phyloP scores from a whole-genome alignment of 2,329 filamentous ascomycete species.

The Aureobasidium vineae region DNA sequence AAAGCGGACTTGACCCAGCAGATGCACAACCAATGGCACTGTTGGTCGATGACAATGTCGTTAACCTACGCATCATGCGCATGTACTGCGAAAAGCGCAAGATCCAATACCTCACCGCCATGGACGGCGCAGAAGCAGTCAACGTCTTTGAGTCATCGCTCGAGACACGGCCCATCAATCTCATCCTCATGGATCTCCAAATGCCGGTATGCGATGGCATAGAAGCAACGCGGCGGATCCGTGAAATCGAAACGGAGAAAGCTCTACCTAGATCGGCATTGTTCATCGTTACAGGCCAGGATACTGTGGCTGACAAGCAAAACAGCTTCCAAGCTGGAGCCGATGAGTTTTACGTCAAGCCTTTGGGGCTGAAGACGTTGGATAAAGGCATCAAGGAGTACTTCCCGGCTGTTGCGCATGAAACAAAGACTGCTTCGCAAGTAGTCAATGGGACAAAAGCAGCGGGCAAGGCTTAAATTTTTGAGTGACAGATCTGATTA shows the following conservation, averaged over 20 bases:
- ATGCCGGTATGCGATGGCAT: constrained; percentile 48
- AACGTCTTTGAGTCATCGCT: constrained; percentile 37
- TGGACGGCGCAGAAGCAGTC: constrained; percentile 49
- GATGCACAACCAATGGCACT: constrained; percentile 37
- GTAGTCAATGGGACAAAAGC: not conserved
- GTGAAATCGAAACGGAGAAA: constrained; percentile 39
- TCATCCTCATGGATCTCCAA: constrained; percentile 48
- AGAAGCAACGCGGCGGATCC: constrained; percentile 43
- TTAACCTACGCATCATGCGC: constrained; percentile 51
- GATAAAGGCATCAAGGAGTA: constrained; percentile 28
- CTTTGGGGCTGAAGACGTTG: constrained; percentile 37
- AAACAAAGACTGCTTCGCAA: constrained; percentile 6
- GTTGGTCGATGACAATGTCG: constrained; percentile 51
- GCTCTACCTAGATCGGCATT: constrained; percentile 39
- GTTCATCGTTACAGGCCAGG: constrained; percentile 42
- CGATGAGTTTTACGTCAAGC: constrained; percentile 43
- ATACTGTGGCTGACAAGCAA: constrained; percentile 39
- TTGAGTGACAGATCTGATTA: not conserved
- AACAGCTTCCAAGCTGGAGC: constrained; percentile 40
- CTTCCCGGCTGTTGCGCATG: constrained; percentile 14
- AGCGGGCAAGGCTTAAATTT: not conserved
- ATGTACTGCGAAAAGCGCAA: constrained; percentile 50
- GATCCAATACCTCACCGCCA: constrained; percentile 45
- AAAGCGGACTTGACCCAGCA: not conserved
- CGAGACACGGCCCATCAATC: constrained; percentile 39